phyloP scores from a whole-genome alignment of 345 rosid species.

The Acer campestre region DNA sequence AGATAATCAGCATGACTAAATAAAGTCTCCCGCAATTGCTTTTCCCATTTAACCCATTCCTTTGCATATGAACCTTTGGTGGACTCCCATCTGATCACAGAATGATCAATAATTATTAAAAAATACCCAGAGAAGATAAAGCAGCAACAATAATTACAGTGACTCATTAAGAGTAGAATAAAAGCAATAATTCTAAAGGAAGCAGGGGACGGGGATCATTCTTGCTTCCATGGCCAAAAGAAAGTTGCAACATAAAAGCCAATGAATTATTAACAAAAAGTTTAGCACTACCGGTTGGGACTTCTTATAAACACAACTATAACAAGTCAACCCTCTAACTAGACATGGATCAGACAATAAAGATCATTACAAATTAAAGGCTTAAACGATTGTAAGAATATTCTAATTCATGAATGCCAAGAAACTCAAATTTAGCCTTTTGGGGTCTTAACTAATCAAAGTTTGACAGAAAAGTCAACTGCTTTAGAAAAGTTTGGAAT shows the following conservation, averaged over 20 bases:
- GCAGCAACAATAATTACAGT: neutral
- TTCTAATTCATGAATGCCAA: conserved; percentile 4
- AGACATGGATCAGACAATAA: neutral
- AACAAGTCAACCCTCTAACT: neutral
- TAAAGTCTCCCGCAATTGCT: conserved; percentile 55
- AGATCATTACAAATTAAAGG: neutral
- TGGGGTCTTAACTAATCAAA: neutral
- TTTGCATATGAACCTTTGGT: conserved; percentile 68
- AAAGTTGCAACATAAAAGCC: neutral
- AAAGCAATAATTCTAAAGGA: neutral
- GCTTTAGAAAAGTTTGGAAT: neutral
- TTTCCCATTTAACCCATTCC: conserved; percentile 93
- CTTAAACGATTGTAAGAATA: neutral
- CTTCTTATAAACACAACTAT: neutral
- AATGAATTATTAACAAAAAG: neutral
- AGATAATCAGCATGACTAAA: conserved; percentile 57
- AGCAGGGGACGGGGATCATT: neutral
- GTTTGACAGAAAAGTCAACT: neutral
- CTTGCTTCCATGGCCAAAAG: neutral
- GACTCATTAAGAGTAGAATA: neutral
- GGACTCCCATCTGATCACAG: conserved; percentile 63
- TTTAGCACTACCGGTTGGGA: neutral
- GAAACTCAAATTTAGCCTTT: neutral
- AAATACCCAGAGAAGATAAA: neutral
- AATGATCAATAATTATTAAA: conserved; percentile 17